Evolutionary conservation across 2,329 filamentous ascomycete species (phyloP), one percentile per base, ranked within the genome.

Genomic region (Ophiostoma himal-ulmi): DNA sequence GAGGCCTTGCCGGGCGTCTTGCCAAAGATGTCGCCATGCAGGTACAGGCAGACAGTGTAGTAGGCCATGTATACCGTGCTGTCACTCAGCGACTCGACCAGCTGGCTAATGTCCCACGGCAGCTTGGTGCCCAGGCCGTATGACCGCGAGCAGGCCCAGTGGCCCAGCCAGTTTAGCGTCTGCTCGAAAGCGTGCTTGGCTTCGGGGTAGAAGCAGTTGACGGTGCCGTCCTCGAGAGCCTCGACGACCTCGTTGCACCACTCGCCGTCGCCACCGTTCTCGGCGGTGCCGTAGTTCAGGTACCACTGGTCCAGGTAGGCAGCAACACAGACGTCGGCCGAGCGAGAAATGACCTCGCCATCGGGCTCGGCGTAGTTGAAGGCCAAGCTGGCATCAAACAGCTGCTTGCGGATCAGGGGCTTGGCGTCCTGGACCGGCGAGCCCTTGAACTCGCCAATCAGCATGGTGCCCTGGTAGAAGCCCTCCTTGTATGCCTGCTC

Each of bases 221-320:
- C 86, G 72, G 89, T 84, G 70, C 84, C 86, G 77, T 89, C 88
- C 70, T 87, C 86, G 66, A 96, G 88, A 78, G 91, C 89, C 74
- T 89, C 85, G 69, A 94, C 83, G 17, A 91, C 92, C 62, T 86
- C 84, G 73, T 91, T 82, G 77, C 91, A 91, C 95, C 95, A 98
- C 68, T 89, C 86, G 62, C 92, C 92, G 81, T 94, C 91, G 73
- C 95, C 95, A 34, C 73, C 73, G 68, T 74, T 74, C 71, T 74
- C 73, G 11, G 68, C 64, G 8, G 68, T 70, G 57, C 73, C 74
- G 77, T 99, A 99, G 81, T 97, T 94, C 76, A 99, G 84, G 82
- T 96, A 99, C 94, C 95, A 99, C 81, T 99, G 95, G 76, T 97
- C 94, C 77, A 98, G 89, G 74, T 94, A 89, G 39, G 93, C 91